Evolutionary conservation across 176 grass and related monocot genomes (phyloP).

Genomic region (Zoysia pacifica): DNA sequence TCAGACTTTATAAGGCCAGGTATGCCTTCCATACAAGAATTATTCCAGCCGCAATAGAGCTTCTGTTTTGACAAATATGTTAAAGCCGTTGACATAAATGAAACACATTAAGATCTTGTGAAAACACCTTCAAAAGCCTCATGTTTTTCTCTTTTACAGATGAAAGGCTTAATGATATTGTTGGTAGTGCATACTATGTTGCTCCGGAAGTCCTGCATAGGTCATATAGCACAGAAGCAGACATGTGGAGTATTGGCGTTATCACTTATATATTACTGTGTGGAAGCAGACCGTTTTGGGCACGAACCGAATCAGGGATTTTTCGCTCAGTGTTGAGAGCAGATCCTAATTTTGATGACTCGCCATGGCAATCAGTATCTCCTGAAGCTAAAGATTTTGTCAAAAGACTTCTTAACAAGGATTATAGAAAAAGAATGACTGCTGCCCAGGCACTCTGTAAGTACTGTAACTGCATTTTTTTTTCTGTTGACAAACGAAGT

Average conservation of each 20-base stretch:
- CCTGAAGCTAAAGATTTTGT: conserved; percentile 95
- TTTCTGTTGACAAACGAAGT: background rate
- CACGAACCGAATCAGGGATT: conserved; percentile 97
- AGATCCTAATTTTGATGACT: conserved; percentile 92
- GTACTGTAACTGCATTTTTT: conserved; percentile 14
- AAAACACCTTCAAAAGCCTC: conserved; percentile 5
- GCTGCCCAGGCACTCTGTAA: conserved; percentile 96
- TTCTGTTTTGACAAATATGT: conserved; percentile 25
- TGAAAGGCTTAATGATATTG: conserved; percentile 99
- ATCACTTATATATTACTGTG: conserved; percentile 97
- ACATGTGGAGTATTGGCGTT: conserved; percentile 99
- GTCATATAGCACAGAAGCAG: conserved; percentile 94
- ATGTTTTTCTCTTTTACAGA: conserved; percentile 59
- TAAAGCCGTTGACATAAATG: conserved; percentile 11
- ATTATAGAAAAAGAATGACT: conserved; percentile 98
- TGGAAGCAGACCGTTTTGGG: conserved; percentile 98
- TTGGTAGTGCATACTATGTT: conserved; percentile 99
- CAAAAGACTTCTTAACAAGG: conserved; percentile 94
- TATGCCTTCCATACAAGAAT: conserved; percentile 40
- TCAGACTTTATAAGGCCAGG: conserved; percentile 97
- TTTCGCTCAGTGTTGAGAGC: conserved; percentile 96
- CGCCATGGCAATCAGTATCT: conserved; percentile 82
- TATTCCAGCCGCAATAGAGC: conserved; percentile 1
- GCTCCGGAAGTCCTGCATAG: conserved; percentile 97
- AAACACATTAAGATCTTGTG: background rate